Evolutionary conservation across 208 protist genomes (phyloP).

Genomic region (Wallacemonas collosoma): DNA sequence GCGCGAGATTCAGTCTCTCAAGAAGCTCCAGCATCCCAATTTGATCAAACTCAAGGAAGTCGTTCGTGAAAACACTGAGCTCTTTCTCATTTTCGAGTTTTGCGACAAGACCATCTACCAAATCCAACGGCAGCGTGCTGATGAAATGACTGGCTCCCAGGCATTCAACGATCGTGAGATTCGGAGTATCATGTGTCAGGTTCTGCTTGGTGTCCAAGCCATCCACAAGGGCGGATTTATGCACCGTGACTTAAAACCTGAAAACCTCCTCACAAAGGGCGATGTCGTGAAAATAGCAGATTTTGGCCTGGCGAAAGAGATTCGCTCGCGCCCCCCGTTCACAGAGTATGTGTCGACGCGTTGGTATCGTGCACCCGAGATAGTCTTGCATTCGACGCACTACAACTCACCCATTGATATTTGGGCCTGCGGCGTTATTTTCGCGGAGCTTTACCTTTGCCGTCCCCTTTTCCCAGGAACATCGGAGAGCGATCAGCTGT

Average conservation of each 20-base stretch:
- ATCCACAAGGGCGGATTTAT: slow-evolving; percentile 95
- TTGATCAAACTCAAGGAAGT: slow-evolving; percentile 98
- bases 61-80: slow-evolving; percentile 97
- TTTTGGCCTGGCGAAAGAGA: slow-evolving; percentile 96
- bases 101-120: slow-evolving; percentile 97
- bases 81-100: slow-evolving; percentile 98
- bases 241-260: slow-evolving; percentile 95
- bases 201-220: slow-evolving; percentile 77
- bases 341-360: slow-evolving; percentile 98
- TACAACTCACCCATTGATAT: slow-evolving; percentile 98
- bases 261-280: slow-evolving; percentile 90
- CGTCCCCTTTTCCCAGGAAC: slow-evolving; percentile 96
- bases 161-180: slow-evolving; percentile 95
- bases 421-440: slow-evolving; percentile 96
- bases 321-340: slow-evolving; percentile 96
- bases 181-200: slow-evolving; percentile 95
- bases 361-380: slow-evolving; percentile 98
- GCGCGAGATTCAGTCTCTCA: slow-evolving; percentile 95
- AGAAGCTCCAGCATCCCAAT: slow-evolving; percentile 97
- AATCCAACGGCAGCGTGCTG: slow-evolving; percentile 91
- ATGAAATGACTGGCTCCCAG: slow-evolving; percentile 72
- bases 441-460: slow-evolving; percentile 95
- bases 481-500: slow-evolving; percentile 95
- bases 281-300: slow-evolving; percentile 97
- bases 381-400: slow-evolving; percentile 96